Conservation (phyloP, 2,329 filamentous ascomycete species). For the Xylariales sp. region DNA sequence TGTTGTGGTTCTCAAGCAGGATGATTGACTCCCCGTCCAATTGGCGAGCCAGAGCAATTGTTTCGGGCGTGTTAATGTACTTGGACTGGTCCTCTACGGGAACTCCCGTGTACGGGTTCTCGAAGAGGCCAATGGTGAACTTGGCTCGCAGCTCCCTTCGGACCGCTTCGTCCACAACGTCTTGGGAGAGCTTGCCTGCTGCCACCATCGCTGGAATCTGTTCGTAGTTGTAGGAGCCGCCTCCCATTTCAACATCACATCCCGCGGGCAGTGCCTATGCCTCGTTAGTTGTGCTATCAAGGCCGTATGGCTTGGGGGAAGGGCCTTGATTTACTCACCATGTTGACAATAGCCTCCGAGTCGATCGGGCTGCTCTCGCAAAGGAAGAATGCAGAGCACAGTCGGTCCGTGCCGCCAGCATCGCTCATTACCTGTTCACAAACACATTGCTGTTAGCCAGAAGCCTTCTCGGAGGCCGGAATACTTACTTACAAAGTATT, state of each 20-base stretch:
- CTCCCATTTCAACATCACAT: constrained; percentile 73
- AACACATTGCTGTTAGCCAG: constrained; percentile 2
- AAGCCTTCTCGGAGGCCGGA: too few relatives aligned
- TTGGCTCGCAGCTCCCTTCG: constrained; percentile 62
- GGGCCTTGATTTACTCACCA: constrained; percentile 29
- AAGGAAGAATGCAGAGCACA: constrained; percentile 61
- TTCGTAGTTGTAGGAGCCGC: constrained; percentile 66
- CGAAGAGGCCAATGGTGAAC: constrained; percentile 67
- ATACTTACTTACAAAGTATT: constrained; percentile 53
- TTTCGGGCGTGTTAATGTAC: constrained; percentile 58
- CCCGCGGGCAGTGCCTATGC: constrained; percentile 57
- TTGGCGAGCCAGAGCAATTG: constrained; percentile 54
- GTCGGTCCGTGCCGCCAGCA: constrained; percentile 65
- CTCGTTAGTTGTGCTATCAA: neutral
- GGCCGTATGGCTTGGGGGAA: neutral
- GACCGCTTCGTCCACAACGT: constrained; percentile 62
- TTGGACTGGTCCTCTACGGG: constrained; percentile 48
- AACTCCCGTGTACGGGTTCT: constrained; percentile 61
- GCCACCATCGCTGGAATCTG: constrained; percentile 62
- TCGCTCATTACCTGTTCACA: constrained; percentile 49
- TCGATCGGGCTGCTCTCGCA: constrained; percentile 58
- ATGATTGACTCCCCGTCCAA: constrained; percentile 62
- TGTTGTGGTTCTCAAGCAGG: constrained; percentile 54
- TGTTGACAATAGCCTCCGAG: constrained; percentile 58
- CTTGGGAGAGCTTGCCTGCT: constrained; percentile 54